phyloP scores from a whole-genome alignment of 1,284 basidiomycete species.

The Tilletia horrida region DNA sequence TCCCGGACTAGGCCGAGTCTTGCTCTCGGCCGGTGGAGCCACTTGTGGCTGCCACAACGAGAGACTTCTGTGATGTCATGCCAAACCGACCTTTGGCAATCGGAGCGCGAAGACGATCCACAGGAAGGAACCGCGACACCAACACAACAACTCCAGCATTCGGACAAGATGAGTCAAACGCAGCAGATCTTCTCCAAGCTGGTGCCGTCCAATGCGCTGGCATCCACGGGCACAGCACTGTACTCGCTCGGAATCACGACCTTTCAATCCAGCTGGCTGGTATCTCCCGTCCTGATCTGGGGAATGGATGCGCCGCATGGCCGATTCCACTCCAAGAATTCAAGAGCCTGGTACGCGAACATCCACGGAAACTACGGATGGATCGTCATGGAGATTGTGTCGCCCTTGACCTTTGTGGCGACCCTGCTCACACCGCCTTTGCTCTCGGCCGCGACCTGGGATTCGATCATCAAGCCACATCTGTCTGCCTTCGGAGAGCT shows the following conservation, averaged over 20 bases:
- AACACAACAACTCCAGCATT: too few relatives aligned
- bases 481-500: conserved; percentile 49
- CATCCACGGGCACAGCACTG: conserved; percentile 13
- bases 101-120: too few relatives aligned
- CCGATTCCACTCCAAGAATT: conserved; percentile 63
- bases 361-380: conserved; percentile 62
- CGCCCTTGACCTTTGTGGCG: conserved; percentile 58
- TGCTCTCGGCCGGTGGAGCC: too few relatives aligned
- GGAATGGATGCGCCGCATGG: conserved; percentile 70
- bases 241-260: conserved; percentile 43
- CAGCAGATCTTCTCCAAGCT: too few relatives aligned
- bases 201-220: too few relatives aligned
- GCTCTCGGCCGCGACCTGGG: not conserved
- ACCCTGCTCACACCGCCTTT: conserved; percentile 23
- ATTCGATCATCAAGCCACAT: conserved; percentile 43
- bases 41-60: too few relatives aligned
- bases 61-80: too few relatives aligned
- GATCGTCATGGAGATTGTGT: conserved; percentile 74
- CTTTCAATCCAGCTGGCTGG: conserved; percentile 57
- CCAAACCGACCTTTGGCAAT: too few relatives aligned
- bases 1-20: too few relatives aligned
- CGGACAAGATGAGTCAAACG: too few relatives aligned
- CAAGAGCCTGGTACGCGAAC: conserved; percentile 57
- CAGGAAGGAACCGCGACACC: too few relatives aligned
- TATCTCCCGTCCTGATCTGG: conserved; percentile 58